phyloP scores from a whole-genome alignment of 176 grass and related monocot species.

The Musa troglodytarum region DNA sequence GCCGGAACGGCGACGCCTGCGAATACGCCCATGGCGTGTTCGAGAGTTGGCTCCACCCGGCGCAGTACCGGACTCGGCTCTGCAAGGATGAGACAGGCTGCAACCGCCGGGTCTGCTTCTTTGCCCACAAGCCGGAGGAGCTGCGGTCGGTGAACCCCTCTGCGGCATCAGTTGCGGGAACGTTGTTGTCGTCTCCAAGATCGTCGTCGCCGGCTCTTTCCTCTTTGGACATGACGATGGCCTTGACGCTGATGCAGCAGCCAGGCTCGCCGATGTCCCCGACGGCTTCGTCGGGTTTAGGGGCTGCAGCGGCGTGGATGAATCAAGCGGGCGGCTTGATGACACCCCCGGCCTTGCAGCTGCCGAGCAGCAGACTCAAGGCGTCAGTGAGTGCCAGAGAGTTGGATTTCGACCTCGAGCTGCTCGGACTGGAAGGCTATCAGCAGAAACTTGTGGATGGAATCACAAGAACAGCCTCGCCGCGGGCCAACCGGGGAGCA shows the following conservation, averaged over 20 bases:
- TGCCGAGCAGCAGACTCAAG: neutral
- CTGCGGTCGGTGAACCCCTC: conserved; percentile 11
- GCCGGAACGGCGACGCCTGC: conserved; percentile 16
- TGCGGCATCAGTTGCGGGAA: conserved; percentile 1
- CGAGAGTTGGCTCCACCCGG: conserved; percentile 19
- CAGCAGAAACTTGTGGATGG: conserved; percentile 22
- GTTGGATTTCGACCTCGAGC: conserved; percentile 2
- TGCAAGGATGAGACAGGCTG: conserved; percentile 14
- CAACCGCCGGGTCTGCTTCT: conserved; percentile 19
- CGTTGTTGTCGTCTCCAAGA: neutral
- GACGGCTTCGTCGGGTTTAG: neutral
- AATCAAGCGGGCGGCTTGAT: neutral
- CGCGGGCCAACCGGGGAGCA: neutral
- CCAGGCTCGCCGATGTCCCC: neutral
- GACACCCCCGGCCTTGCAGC: conserved; percentile 2
- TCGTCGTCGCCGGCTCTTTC: conserved; percentile 5
- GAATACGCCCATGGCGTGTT: conserved; percentile 19
- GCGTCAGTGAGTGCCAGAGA: conserved; percentile 13
- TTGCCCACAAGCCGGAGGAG: conserved; percentile 14
- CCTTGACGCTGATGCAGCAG: conserved; percentile 16
- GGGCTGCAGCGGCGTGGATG: neutral
- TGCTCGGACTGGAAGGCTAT: conserved; percentile 17
- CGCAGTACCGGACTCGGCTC: conserved; percentile 17
- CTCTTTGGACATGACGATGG: conserved; percentile 13
- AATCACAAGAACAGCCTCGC: neutral